Evolutionary conservation across 2,329 filamentous ascomycete genomes (phyloP), one percentile per base, ranked within the genome.

Genomic region (Tympanopsis confertula): DNA sequence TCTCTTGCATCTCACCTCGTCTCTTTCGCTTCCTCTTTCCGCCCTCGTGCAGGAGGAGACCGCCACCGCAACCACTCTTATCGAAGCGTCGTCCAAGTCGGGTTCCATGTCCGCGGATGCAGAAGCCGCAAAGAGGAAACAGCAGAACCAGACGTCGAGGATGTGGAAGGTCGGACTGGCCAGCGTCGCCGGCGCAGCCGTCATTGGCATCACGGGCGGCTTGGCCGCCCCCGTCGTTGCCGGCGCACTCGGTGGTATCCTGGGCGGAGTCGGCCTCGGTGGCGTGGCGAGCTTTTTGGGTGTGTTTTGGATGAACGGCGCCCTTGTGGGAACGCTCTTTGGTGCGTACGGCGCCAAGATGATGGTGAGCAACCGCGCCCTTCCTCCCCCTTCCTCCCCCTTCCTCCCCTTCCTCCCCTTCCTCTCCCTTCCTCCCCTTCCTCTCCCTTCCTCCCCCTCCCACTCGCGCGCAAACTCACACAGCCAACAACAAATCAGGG

Each of bases 121-220:
- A 1, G 86, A 91, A 53, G 78, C 78, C 0, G 74, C 82, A 50
- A 83, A 82, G 53, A 76, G 81, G 38, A 71, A 71, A 13, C 78
- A 88, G 44, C 72, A 84, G 41, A 83, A 82, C 39, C 76, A 83
- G 46, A 61, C 71, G 5, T 68, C 74, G 15, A 68, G 87, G 5
- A 82, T 82, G 54, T 94, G 86, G 85, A 95, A 94, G 54, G 86
- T 95, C 15, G 86, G 88, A 0, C 66, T 95, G 19, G 89, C 88
- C 0, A 85, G 83, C 5, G 86, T 93, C 0, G 87, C 86, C 0
- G 89, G 89, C 10, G 89, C 89, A 2, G 85, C 84, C 0, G 65
- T 94, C 2, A 88, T 95, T n/a, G 88, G 88, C 4, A 74, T 95
- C 3, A 94, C 87, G 0, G 88, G 88, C 14, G 88, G 88, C 2